Evolutionary conservation across 768 basidiomycete genomes (phyloP).

Genomic region (Erythrobasidium yunnanense): DNA sequence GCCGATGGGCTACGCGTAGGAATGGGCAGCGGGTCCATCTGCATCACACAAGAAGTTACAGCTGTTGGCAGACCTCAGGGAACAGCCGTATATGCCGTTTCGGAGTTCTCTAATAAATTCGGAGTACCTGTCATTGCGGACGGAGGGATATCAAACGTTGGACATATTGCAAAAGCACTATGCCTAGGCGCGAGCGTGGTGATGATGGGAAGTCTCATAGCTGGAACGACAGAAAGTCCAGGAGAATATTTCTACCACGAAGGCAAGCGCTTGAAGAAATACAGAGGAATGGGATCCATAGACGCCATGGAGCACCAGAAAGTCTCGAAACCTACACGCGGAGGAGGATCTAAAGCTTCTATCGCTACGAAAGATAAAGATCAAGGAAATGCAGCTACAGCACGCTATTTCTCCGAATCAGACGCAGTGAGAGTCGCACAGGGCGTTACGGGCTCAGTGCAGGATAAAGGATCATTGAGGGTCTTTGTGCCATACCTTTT

Average conservation of each 20-base stretch:
- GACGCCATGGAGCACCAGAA: constrained; percentile 50
- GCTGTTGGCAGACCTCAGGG: constrained; percentile 97
- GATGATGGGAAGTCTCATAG: constrained; percentile 96
- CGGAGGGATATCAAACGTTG: constrained; percentile 88
- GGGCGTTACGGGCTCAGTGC: constrained; percentile 90
- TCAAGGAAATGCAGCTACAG: constrained; percentile 72
- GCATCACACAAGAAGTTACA: constrained; percentile 99
- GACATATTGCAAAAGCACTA: constrained; percentile 94
- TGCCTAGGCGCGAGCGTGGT: constrained; percentile 87
- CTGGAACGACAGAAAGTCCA: constrained; percentile 91
- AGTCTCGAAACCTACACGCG: too few relatives aligned
- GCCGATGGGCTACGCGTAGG: constrained; percentile 92
- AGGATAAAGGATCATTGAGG: constrained; percentile 90
- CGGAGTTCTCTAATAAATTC: constrained; percentile 84
- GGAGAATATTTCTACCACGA: constrained; percentile 99
- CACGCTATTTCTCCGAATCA: constrained; percentile 86
- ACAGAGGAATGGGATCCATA: constrained; percentile 94
- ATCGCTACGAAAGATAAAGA: constrained; percentile 30
- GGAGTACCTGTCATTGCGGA: constrained; percentile 95
- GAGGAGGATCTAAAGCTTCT: constrained; percentile 46
- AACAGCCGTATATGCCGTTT: constrained; percentile 90
- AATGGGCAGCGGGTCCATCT: constrained; percentile 97
- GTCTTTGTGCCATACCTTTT: constrained; percentile 64
- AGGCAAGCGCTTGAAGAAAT: constrained; percentile 96
- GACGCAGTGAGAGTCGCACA: constrained; percentile 92